Percentiles rank a stretch among this genome's conserved stretches.
Conservation (phyloP, 805 yeast genomes). For the Sugiyamaella mastotermitis region DNA sequence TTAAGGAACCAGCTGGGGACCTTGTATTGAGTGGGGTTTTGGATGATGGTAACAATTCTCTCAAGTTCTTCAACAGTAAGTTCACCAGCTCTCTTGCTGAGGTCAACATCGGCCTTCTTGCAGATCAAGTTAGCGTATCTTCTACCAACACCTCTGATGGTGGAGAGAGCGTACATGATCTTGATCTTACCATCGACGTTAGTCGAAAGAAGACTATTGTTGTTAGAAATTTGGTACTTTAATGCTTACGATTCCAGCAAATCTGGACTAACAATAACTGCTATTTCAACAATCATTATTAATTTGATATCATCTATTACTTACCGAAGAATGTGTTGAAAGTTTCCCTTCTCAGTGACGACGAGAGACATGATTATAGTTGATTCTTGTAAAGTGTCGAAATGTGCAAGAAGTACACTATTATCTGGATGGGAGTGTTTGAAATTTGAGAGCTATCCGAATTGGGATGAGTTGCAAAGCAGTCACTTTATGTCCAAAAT, state of each 20-base stretch:
- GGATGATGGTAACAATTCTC: constrained; percentile 99
- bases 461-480: constrained; percentile 8
- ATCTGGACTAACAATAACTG: not conserved
- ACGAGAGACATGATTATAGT: constrained; percentile 78
- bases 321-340: constrained; percentile 99
- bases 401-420: constrained; percentile 3
- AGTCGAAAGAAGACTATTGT: constrained; percentile 92
- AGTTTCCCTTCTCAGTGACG: constrained; percentile 98
- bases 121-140: constrained; percentile 99
- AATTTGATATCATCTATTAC: constrained; percentile 34
- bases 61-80: constrained; percentile 99
- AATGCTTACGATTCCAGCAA: not conserved
- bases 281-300: no score
- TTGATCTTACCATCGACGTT: constrained; percentile 99
- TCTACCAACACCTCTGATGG: constrained; percentile 99
- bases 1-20: constrained; percentile 99
- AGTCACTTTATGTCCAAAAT: not conserved
- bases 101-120: constrained; percentile 99
- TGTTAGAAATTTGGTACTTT: not conserved
- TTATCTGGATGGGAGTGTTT: not conserved
- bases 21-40: constrained; percentile 99
- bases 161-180: constrained; percentile 99
- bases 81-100: constrained; percentile 99
- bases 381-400: not conserved
- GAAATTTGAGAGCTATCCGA: constrained; percentile 3